These are phyloP conservation scores for Pulveroboletus sp. DNA, from an alignment of 1,284 basidiomycete genomes.

Conservation along the genomic window DNA sequence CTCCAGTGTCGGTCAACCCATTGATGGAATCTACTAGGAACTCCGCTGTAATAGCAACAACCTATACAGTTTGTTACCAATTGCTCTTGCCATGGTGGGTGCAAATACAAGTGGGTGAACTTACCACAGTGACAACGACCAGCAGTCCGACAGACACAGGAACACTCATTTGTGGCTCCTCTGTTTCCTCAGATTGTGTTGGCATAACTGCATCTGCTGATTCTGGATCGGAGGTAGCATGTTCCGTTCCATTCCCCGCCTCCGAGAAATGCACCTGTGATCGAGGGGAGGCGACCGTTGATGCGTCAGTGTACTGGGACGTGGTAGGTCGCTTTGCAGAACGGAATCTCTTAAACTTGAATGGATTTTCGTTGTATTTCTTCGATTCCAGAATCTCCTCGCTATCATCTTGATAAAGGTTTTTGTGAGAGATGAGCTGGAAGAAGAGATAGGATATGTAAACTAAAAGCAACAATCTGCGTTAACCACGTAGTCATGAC, in stretches of 20 bases:
- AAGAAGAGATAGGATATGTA: slow-evolving; percentile 79
- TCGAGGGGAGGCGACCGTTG: background rate
- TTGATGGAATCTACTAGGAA: slow-evolving; percentile 80
- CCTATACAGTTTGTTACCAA: slow-evolving; percentile 31
- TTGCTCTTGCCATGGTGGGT: background rate
- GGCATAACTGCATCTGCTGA: background rate
- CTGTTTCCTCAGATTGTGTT: slow-evolving; percentile 37
- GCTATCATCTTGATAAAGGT: slow-evolving; percentile 61
- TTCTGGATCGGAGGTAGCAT: slow-evolving; percentile 7
- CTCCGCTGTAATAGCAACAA: slow-evolving; percentile 77
- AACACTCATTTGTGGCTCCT: slow-evolving; percentile 62
- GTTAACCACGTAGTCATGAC: slow-evolving; percentile 2
- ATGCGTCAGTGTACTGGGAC: background rate
- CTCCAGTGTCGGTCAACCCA: slow-evolving; percentile 51
- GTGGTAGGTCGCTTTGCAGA: slow-evolving; percentile 2
- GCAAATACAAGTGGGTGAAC: slow-evolving; percentile 24
- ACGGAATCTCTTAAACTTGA: slow-evolving; percentile 12
- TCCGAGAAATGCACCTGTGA: background rate
- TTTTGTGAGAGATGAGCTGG: slow-evolving; percentile 82
- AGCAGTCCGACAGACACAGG: slow-evolving; percentile 55
- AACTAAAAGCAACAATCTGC: slow-evolving; percentile 40
- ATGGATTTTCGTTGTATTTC: slow-evolving; percentile 29
- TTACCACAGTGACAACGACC: slow-evolving; percentile 60
- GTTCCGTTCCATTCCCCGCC: background rate
- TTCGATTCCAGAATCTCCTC: slow-evolving; percentile 32